These are phyloP conservation scores for Fusarium lateritium DNA, from an alignment of 2,329 filamentous ascomycete species.

Conservation along the genomic window DNA sequence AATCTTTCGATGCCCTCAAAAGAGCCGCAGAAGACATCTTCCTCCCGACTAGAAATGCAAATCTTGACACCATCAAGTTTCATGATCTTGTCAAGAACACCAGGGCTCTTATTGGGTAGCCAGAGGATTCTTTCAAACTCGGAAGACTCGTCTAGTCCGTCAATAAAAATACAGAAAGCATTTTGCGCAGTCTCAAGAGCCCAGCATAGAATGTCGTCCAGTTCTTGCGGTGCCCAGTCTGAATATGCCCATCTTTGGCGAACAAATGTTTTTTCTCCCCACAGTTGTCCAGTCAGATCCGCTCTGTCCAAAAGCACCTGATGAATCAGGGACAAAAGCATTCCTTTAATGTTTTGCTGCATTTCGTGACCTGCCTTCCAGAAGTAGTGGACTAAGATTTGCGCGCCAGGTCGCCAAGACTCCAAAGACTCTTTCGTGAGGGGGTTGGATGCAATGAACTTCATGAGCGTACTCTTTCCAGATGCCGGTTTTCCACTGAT, in stretches of 20 bases:
- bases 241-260: neutral
- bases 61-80: neutral
- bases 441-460: neutral
- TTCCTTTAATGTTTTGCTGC: neutral
- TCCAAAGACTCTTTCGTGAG: neutral
- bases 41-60: slow-evolving; percentile 1
- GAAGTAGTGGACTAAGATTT: neutral
- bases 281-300: neutral
- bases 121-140: neutral
- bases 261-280: accelerated
- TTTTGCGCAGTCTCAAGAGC: neutral
- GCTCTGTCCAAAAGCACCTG: neutral
- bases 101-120: accelerated
- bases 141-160: neutral
- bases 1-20: neutral
- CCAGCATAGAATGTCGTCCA: neutral
- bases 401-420: accelerated
- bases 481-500: slow-evolving; percentile 1
- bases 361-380: neutral
- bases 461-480: neutral
- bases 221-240: neutral
- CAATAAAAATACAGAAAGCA: neutral
- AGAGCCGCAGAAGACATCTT: neutral
- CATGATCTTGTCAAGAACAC: neutral
- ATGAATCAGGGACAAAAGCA: neutral